phyloP scores from a whole-genome alignment of 768 basidiomycete species.

The Hemileccinum impolitum region DNA sequence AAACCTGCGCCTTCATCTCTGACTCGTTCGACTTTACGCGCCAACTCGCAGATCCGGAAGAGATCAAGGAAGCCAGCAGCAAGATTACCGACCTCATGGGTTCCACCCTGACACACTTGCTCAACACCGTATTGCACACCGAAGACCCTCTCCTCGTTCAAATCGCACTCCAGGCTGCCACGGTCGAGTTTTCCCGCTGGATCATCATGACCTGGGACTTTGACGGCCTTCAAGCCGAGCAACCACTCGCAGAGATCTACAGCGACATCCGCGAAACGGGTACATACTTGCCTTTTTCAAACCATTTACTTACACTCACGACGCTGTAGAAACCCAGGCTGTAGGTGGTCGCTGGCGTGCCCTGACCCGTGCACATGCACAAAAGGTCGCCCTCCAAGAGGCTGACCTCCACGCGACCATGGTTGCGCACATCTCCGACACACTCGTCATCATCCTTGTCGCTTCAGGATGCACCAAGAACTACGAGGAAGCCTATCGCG shows the following conservation, averaged over 20 bases:
- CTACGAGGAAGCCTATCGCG: conserved; percentile 31
- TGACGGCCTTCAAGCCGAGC: conserved; percentile 29
- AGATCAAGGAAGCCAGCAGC: conserved; percentile 28
- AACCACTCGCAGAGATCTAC: conserved; percentile 34
- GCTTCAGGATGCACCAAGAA: conserved; percentile 37
- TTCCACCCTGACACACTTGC: conserved; percentile 21
- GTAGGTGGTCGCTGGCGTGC: conserved; percentile 57
- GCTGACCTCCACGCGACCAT: conserved; percentile 33
- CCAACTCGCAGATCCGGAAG: conserved; percentile 13
- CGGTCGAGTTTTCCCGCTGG: conserved; percentile 31
- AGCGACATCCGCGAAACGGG: conserved; percentile 42
- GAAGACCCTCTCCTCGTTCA: conserved; percentile 40
- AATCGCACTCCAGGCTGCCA: conserved; percentile 34
- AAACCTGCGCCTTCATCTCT: conserved; percentile 42
- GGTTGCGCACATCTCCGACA: conserved; percentile 44
- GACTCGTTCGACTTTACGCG: conserved; percentile 36
- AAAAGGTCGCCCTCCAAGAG: conserved; percentile 31
- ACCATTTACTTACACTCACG: background rate
- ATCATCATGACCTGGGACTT: conserved; percentile 36
- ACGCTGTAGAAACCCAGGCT: conserved; percentile 43
- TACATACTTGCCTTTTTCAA: conserved; percentile 15
- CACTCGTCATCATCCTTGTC: conserved; percentile 41
- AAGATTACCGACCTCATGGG: conserved; percentile 34
- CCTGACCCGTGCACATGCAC: conserved; percentile 46
- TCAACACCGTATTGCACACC: conserved; percentile 22